A percentile compares a stretch with the other conserved stretches of the same genome.
Conservation (phyloP, 768 basidiomycete species). For the Leccinum broughii region DNA sequence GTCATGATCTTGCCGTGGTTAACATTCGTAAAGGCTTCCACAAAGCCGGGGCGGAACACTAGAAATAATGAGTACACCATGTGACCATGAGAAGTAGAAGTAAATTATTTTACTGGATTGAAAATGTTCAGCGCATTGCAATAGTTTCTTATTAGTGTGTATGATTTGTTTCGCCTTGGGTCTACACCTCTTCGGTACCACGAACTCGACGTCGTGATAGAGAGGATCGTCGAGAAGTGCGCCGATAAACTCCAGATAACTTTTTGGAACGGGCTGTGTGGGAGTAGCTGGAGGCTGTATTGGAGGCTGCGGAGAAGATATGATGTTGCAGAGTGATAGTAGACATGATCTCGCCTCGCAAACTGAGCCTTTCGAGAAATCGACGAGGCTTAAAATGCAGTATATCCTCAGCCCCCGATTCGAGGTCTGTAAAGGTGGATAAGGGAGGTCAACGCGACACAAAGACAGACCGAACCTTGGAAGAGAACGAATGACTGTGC, state of each 20-base stretch:
- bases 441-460: constrained; percentile 10
- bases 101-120: constrained; percentile 52
- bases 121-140: constrained; percentile 77
- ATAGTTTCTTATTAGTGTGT: constrained; percentile 66
- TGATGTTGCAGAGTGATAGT: constrained; percentile 73
- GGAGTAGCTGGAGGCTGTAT: constrained; percentile 43
- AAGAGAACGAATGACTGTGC: constrained; percentile 77
- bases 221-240: constrained; percentile 73
- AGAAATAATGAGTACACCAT: not conserved
- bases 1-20: constrained; percentile 28
- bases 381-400: not conserved
- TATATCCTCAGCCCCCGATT: constrained; percentile 61
- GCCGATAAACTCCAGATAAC: constrained; percentile 71
- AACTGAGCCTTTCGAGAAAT: constrained; percentile 65
- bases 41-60: constrained; percentile 79
- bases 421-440: constrained; percentile 51
- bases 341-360: constrained; percentile 71
- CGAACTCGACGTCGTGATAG: constrained; percentile 84
- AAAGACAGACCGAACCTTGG: constrained; percentile 44
- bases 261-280: constrained; percentile 61
- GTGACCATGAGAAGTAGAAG: not conserved
- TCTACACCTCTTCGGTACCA: constrained; percentile 53
- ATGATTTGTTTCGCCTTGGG: constrained; percentile 46
- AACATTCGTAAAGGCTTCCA: constrained; percentile 49
- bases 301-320: constrained; percentile 59